Evolutionary conservation across 2,329 filamentous ascomycete species (phyloP), one percentile per base, ranked within the genome.

Genomic region (Phialemonium atrogriseum): DNA sequence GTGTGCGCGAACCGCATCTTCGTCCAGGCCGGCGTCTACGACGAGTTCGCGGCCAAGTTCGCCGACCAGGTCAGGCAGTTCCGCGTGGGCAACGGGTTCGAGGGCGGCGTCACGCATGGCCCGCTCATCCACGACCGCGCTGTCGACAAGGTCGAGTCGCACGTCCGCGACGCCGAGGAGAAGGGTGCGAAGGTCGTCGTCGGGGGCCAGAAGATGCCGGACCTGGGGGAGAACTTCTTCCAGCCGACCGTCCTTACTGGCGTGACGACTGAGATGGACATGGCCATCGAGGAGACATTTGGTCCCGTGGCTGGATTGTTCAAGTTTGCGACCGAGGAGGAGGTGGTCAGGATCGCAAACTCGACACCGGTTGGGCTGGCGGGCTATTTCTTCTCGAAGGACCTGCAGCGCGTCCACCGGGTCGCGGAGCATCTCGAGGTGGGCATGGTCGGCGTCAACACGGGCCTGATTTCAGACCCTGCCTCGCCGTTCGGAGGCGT

Each of bases 241-340:
- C 74, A 87, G 49, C 86, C 85, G 3, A 96, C 91, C 0, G 83
- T 96, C 24, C 76, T 98, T 38, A 80, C 83, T 8, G 84, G 83
- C 40, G 89, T 94, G 80, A 94, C 70, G 9, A 66, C 70, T 36
- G 77, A 88, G 24, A 96, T 96, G 91, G 70, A 74, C 37, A 71
- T 96, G 44, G 80, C 84, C 5, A 66, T 66, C 2, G 89, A 96
- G 58, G 91, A 98, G 66, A 98, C 89, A 0, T 98, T 98, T 53
- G 91, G 91, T 0, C 91, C 91, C 3, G 83, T 96, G 0, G 89
- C 88, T 0, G 89, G 84, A 1, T 60, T 96, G 10, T 95, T 95
- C 66, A 72, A 78, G 29, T 98, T 96, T 52, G 73, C 84, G 27
- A 86, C 80, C 0, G 91, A 96, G 60, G 79, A 82, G 32, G 88